phyloP scores from a whole-genome alignment of 2,329 filamentous ascomycete genomes.

The Pseudohalonectria lignicola region DNA sequence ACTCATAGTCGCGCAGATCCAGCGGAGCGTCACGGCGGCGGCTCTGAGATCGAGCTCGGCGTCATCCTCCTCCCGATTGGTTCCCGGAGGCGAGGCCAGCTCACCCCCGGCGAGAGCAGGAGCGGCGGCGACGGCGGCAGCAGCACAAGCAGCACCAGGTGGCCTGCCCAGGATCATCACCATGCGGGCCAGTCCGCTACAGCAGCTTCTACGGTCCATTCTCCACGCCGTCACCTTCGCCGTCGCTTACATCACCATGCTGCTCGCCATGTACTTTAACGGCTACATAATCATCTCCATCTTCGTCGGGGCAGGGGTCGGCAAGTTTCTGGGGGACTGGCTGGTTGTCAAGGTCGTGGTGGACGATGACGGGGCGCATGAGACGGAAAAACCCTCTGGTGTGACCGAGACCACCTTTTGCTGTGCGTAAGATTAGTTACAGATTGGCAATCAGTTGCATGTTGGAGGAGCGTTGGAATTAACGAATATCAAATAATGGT shows the following conservation, averaged over 20 bases:
- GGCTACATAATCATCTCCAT: constrained; percentile 32
- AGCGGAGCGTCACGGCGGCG: not conserved
- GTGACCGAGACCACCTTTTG: not conserved
- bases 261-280: constrained; percentile 33
- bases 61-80: not conserved
- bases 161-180: no score
- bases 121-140: no score
- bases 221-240: constrained; percentile 29
- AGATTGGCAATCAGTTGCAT: no score
- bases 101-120: no score
- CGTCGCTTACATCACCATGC: constrained; percentile 30
- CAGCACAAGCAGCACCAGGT: no score
- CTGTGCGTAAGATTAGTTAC: not conserved
- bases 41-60: not conserved
- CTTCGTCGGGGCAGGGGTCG: constrained; percentile 33
- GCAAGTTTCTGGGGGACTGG: constrained; percentile 45
- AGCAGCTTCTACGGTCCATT: constrained; percentile 25
- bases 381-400: not conserved
- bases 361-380: not conserved
- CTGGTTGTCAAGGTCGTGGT: constrained; percentile 12
- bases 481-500: no score
- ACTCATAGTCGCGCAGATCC: not conserved
- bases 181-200: constrained; percentile 26
- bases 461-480: no score
- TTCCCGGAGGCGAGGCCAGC: no score